phyloP scores from a whole-genome alignment of 805 yeast genomes.

The Candida loeiensis region DNA sequence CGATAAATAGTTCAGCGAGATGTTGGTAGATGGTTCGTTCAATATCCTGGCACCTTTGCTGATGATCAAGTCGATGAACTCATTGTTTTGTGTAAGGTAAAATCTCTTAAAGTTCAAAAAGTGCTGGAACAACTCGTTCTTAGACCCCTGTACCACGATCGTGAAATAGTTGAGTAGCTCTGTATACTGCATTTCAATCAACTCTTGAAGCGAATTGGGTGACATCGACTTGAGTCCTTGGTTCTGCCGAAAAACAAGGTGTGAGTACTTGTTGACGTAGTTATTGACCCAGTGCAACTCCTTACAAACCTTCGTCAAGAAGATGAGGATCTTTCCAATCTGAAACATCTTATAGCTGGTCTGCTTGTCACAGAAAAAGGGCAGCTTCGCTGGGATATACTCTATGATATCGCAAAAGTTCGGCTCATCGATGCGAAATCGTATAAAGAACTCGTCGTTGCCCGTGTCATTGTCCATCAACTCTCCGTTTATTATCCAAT shows the following conservation, averaged over 20 bases:
- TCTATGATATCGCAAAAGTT: slow-evolving; percentile 35
- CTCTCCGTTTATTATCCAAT: slow-evolving; percentile 72
- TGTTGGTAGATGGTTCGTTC: slow-evolving; percentile 55
- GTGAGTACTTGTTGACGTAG: slow-evolving; percentile 33
- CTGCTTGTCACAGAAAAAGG: slow-evolving; percentile 41
- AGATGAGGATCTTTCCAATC: slow-evolving; percentile 70
- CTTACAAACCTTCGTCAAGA: slow-evolving; percentile 59
- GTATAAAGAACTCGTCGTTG: slow-evolving; percentile 61
- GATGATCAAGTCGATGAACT: slow-evolving; percentile 68
- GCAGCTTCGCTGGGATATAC: slow-evolving; percentile 36
- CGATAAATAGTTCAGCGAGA: slow-evolving; percentile 65
- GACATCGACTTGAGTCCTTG: slow-evolving; percentile 33
- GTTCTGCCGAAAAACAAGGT: slow-evolving; percentile 26
- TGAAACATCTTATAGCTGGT: slow-evolving; percentile 49
- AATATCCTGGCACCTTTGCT: slow-evolving; percentile 51
- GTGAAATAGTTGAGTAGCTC: slow-evolving; percentile 55
- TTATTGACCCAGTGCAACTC: slow-evolving; percentile 63
- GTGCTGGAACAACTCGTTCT: slow-evolving; percentile 48
- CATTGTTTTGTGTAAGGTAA: slow-evolving; percentile 73
- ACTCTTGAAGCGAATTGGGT: slow-evolving; percentile 32
- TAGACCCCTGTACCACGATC: slow-evolving; percentile 38
- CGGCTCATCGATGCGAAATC: slow-evolving; percentile 25
- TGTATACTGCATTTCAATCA: slow-evolving; percentile 41
- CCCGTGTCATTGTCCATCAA: slow-evolving; percentile 39
- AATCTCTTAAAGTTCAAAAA: slow-evolving; percentile 61